Conservation (phyloP, 2,329 filamentous ascomycete genomes). For the Arthrinium phaeospermum region DNA sequence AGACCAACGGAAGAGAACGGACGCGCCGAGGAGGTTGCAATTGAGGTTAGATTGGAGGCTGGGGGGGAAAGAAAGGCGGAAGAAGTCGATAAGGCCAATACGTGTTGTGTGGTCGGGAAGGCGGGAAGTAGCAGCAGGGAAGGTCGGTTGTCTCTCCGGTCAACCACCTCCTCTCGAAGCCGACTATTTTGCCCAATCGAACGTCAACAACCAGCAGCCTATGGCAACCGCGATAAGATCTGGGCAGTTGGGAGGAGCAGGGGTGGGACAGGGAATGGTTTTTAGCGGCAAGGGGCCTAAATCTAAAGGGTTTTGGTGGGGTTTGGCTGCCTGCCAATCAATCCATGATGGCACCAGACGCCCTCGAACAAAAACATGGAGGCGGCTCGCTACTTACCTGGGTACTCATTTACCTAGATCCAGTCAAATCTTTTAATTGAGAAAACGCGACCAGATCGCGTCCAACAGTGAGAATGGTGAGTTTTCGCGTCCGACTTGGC, state of each 20-base stretch:
- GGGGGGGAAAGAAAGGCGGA: not conserved
- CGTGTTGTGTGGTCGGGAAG: not conserved
- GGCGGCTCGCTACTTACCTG: not conserved
- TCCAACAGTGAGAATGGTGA: not conserved
- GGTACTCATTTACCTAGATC: not conserved
- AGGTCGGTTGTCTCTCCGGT: not conserved
- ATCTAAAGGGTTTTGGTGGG: constrained; percentile 6
- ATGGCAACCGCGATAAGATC: constrained; percentile 19
- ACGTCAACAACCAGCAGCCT: constrained; percentile 18
- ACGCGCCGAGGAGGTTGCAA: not conserved
- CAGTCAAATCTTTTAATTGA: constrained; percentile 15
- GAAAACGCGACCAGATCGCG: not conserved
- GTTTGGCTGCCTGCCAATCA: constrained; percentile 15
- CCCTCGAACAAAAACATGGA: constrained; percentile 14
- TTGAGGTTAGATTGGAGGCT: constrained; percentile 12
- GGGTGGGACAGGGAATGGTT: not conserved
- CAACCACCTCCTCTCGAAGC: not conserved
- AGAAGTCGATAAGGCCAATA: not conserved
- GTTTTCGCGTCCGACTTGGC: constrained; percentile 14
- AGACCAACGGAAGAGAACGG: constrained; percentile 4
- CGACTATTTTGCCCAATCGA: not conserved
- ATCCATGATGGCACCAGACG: constrained; percentile 9
- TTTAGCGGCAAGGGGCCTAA: constrained; percentile 5
- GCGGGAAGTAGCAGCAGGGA: not conserved
- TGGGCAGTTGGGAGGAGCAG: constrained; percentile 1